phyloP scores from a whole-genome alignment of 2,329 filamentous ascomycete species.

The Diaporthe sp. region DNA sequence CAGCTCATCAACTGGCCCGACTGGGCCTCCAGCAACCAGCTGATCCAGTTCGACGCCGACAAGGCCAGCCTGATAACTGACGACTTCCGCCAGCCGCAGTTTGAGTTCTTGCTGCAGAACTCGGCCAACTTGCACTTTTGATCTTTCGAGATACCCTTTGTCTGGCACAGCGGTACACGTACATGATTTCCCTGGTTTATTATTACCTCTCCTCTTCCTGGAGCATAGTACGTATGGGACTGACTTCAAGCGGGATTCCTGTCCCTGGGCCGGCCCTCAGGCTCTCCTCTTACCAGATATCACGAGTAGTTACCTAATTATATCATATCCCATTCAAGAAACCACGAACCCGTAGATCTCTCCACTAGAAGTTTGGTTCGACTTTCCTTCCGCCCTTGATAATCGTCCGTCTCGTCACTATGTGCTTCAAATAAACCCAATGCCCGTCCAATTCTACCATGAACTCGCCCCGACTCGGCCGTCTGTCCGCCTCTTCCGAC shows the following conservation, averaged over 20 bases:
- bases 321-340: not conserved
- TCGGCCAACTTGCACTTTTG: constrained; percentile 18
- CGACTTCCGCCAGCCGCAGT: constrained; percentile 28
- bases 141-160: not conserved
- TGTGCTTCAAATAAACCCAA: no score
- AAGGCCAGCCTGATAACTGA: not conserved
- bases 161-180: not conserved
- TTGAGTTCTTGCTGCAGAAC: constrained; percentile 17
- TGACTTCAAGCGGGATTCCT: not conserved
- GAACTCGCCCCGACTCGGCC: not conserved
- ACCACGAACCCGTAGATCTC: not conserved
- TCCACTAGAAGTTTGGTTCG: not conserved
- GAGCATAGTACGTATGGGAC: not conserved
- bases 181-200: not conserved
- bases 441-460: not conserved
- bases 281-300: not conserved
- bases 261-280: not conserved
- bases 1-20: constrained; percentile 54
- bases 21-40: constrained; percentile 48
- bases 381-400: not conserved
- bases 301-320: not conserved
- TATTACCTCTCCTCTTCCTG: not conserved
- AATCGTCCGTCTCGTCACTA: no score
- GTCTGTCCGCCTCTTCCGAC: not conserved
- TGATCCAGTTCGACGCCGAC: constrained; percentile 29